A percentile compares a stretch with the other conserved stretches of the same genome.
Conservation (phyloP, 495 filamentous ascomycete genomes). For the Hypoxylon rickii region DNA sequence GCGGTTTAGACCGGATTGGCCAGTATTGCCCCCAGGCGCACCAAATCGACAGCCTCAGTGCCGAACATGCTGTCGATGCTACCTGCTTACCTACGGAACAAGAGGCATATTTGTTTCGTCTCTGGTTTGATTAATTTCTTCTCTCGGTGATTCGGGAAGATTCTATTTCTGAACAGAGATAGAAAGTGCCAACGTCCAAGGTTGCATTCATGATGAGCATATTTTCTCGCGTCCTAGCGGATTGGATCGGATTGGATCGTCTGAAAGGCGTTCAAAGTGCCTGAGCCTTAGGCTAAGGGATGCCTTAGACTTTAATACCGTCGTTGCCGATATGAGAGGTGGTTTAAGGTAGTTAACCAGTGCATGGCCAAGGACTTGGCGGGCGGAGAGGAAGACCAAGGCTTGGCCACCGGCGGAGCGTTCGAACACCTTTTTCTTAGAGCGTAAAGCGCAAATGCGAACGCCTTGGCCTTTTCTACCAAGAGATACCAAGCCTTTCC, state of each 20-base stretch:
- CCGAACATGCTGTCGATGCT: slow-evolving; percentile 11
- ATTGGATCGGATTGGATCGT: slow-evolving; percentile 5
- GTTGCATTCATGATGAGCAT: too few species aligned
- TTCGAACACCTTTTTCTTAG: slow-evolving; percentile 1
- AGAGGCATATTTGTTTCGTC: slow-evolving; percentile 3
- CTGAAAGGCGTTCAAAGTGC: not conserved
- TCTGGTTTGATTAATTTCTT: not conserved
- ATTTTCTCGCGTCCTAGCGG: too few species aligned
- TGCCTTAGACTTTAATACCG: slow-evolving; percentile 5
- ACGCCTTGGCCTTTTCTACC: slow-evolving; percentile 16
- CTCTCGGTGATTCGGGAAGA: slow-evolving; percentile 3
- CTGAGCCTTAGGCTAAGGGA: not conserved
- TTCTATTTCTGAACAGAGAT: slow-evolving; percentile 13
- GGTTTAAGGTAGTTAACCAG: slow-evolving; percentile 4
- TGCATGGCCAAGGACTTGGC: slow-evolving; percentile 42
- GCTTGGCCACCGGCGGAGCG: slow-evolving; percentile 39
- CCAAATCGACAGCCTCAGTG: slow-evolving; percentile 6
- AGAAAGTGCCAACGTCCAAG: not conserved
- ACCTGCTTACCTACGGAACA: too few species aligned
- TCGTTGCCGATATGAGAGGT: slow-evolving; percentile 24
- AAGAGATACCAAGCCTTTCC: slow-evolving; percentile 31
- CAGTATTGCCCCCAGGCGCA: slow-evolving; percentile 3
- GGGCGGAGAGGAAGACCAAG: slow-evolving; percentile 44
- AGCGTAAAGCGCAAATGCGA: not conserved
- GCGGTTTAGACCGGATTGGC: not conserved